Evolutionary conservation across 179 eudicot genomes (phyloP), one percentile per base, ranked within the genome.

Genomic region (Beta corolliflora): DNA sequence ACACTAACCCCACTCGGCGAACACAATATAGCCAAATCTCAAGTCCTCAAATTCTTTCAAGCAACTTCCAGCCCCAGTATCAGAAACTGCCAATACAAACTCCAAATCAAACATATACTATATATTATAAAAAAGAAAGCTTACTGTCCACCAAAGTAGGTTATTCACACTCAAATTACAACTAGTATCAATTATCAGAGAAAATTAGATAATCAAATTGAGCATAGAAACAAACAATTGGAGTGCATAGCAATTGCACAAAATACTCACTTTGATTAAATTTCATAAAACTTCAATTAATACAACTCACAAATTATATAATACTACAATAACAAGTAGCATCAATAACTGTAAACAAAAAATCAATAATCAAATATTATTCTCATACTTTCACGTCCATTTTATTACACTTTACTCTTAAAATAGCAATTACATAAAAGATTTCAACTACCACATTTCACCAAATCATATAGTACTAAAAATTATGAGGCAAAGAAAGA

Each of bases 41-140:
- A 93, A 63, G 75, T 81, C 79, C 85, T 80, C 88, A 78, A 90
- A 90, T 87, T 91, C 97, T 71, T 89, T 88, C 88, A 91, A 85
- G 85, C 86, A 71, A 85, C 94, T 91, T 73, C 97, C 97, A 44
- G 79, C 79, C 10, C 97, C 97, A 1, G 97, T 93, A 88, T 93
- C 97, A 46, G 97, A 91, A 88, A 93, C 97, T 93, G 77, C 55
- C 73, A 72, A 72, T 36, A 36, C 73, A 84, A 84, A 16, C 80
- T 48, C 53, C 53, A 48, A 48, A 6, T 48, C 0, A 48, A 48
- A 48, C 53, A 36, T 48, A 7, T 48, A 9, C 53, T 9, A 48
- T 7, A 48, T 7, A 48, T 48, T 31, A 7, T 9, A 68, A n/a
- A 53, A 10, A 73, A 75, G 63, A 68, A 25, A 46, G 56, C 53